Evolutionary conservation across 805 yeast genomes (phyloP), one percentile per base, ranked within the genome.

Genomic region (Spathaspora passalidarum): DNA sequence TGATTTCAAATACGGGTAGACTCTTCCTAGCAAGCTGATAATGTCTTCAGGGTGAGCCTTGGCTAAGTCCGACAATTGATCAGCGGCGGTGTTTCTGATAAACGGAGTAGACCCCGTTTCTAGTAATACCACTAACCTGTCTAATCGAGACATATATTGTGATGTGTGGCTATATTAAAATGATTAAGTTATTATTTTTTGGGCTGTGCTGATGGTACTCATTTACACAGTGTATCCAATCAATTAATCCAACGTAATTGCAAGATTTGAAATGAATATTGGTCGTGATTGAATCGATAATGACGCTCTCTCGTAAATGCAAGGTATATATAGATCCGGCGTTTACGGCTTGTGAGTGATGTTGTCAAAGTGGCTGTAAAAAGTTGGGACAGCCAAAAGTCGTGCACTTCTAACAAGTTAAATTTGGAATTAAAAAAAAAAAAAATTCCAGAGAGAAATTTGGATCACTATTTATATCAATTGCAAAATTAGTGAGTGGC

Each of bases 71-170:
- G 96, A 88, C 53, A 94, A 74, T 67, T 94, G 99, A 59, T 92
- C 97, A 2, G 98, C 98, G 1, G 99, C 99, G 8, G 97, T 88
- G 59, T 88, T 89, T 53, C 98, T 79, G 38, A 94, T 94, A 61
- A 89, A 86, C 34, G 88, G 88, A 4, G 97, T 89, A 10, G 97
- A 88, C 9, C 99, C 99, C 1, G 97, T 88, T 66, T 95, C 99
- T 53, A 94, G 71, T 36, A 80, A 54, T 48, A 79, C 69, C 49
- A 80, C 83, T 47, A 80, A 73, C 46, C 84, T 68, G 55, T 80
- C 84, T 53, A 79, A 71, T 55, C 84, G 70, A 41, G 76, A 72
- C 76, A 73, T 69, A 11, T 5, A 16, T 25, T 29, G 18, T 17
- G 20, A 35, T 36, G 9, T 36, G 22, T 13, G 5, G 11, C 10